These are phyloP conservation scores for Ceratocystiopsis sp. DNA, from an alignment of 2,329 filamentous ascomycete species.

Conservation along the genomic window DNA sequence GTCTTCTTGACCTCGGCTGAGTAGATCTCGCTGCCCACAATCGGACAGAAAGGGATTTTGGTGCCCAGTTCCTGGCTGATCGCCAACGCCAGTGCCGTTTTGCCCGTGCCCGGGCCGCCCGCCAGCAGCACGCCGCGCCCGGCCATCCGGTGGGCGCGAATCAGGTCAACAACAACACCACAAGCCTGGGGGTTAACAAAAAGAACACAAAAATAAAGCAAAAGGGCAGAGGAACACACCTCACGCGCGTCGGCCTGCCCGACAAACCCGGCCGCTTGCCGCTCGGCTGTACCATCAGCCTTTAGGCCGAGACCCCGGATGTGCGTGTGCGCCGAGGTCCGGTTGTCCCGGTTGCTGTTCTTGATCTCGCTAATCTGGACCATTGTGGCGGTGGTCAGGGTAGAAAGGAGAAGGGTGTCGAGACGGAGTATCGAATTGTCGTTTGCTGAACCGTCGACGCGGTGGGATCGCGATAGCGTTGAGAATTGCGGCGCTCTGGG, in stretches of 20 bases:
- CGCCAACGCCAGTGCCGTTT: slow-evolving; percentile 87
- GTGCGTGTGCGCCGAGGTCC: slow-evolving; percentile 92
- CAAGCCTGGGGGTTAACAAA: slow-evolving; percentile 45
- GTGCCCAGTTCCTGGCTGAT: slow-evolving; percentile 95
- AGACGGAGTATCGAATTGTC: too few relatives aligned
- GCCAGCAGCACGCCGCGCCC: slow-evolving; percentile 85
- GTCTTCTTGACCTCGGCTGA: slow-evolving; percentile 99
- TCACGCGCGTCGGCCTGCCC: slow-evolving; percentile 80
- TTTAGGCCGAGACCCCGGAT: slow-evolving; percentile 89
- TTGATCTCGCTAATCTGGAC: slow-evolving; percentile 90
- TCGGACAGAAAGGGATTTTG: slow-evolving; percentile 96
- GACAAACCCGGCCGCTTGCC: slow-evolving; percentile 67
- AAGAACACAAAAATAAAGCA: background rate
- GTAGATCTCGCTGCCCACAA: slow-evolving; percentile 96
- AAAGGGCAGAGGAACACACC: slow-evolving; percentile 30
- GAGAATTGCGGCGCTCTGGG: too few relatives aligned
- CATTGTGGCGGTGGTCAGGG: slow-evolving; percentile 35
- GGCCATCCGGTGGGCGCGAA: slow-evolving; percentile 94
- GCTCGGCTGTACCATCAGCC: slow-evolving; percentile 70
- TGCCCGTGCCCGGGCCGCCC: slow-evolving; percentile 88
- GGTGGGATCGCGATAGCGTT: too few relatives aligned
- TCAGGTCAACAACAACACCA: slow-evolving; percentile 88
- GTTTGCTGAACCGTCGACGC: too few relatives aligned
- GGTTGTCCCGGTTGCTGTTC: slow-evolving; percentile 84
- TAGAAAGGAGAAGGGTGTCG: background rate